Evolutionary conservation across 371 early-diverging fungal genomes (phyloP).

Genomic region (Lichtheimia hyalospora): DNA sequence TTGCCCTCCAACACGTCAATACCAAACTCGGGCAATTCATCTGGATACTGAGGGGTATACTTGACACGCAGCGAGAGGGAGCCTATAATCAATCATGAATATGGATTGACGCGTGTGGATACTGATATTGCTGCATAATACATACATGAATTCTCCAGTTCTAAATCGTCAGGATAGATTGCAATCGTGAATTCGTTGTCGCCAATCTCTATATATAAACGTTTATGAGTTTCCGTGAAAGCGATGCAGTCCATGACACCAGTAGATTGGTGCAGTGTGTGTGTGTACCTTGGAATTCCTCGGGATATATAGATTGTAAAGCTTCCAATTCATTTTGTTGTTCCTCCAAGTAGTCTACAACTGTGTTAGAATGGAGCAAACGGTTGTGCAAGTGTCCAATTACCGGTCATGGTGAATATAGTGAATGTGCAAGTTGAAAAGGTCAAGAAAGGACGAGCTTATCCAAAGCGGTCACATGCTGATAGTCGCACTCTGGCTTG

Average conservation of each 20-base stretch:
- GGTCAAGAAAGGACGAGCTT: no score
- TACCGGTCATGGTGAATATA: no score
- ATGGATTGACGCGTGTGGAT: background rate
- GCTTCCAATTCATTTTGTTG: slow-evolving; percentile 89
- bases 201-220: slow-evolving; percentile 22
- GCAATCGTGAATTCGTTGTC: slow-evolving; percentile 46
- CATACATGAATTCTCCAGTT: slow-evolving; percentile 56
- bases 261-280: background rate
- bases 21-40: slow-evolving; percentile 72
- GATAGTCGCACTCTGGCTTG: no score
- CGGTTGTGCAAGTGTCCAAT: no score
- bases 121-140: background rate
- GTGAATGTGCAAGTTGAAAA: no score
- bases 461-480: no score
- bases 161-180: slow-evolving; percentile 58
- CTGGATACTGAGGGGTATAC: slow-evolving; percentile 89
- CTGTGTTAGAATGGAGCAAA: no score
- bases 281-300: slow-evolving; percentile 74
- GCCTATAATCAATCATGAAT: slow-evolving; percentile 27
- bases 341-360: slow-evolving; percentile 74
- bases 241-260: no score
- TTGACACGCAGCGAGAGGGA: slow-evolving; percentile 63
- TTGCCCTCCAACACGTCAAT: slow-evolving; percentile 59
- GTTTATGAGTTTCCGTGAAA: no score
- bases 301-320: slow-evolving; percentile 89